These are phyloP conservation scores for Penicillium sp. DNA, from an alignment of 2,329 filamentous ascomycete species.

Conservation along the genomic window DNA sequence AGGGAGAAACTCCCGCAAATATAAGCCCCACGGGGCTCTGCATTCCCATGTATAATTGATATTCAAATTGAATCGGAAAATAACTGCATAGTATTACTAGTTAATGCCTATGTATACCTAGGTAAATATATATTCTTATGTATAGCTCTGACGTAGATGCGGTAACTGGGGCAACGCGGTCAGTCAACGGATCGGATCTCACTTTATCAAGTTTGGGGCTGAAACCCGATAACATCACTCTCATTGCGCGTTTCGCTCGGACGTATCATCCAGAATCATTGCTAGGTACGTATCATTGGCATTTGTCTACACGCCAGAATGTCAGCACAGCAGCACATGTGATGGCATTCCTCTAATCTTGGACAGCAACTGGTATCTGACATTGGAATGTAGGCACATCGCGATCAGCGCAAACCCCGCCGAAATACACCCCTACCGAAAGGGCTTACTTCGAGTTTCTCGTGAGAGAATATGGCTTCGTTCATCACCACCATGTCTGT, in stretches of 20 bases:
- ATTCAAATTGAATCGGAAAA: not conserved
- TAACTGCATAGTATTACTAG: not conserved
- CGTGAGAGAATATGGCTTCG: slow-evolving; percentile 58
- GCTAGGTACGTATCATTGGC: not conserved
- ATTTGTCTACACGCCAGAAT: not conserved
- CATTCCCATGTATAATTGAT: slow-evolving; percentile 4
- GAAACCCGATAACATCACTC: slow-evolving; percentile 9
- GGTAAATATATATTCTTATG: not conserved
- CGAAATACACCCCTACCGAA: slow-evolving; percentile 16
- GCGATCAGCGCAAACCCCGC: slow-evolving; percentile 21
- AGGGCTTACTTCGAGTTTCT: not conserved
- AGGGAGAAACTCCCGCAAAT: not conserved
- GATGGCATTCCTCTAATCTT: not conserved
- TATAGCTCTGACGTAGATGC: not conserved
- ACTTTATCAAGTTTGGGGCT: slow-evolving; percentile 9
- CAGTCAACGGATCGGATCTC: slow-evolving; percentile 3
- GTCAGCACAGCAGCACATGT: not conserved
- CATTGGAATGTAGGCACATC: slow-evolving; percentile 26
- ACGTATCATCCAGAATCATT: not conserved
- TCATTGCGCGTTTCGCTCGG: slow-evolving; percentile 1
- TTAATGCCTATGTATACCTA: not conserved
- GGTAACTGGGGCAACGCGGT: slow-evolving; percentile 14
- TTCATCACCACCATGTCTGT: slow-evolving; percentile 82
- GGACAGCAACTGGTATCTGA: slow-evolving; percentile 6
- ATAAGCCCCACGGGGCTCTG: not conserved